Evolutionary conservation across 2,329 filamentous ascomycete species (phyloP), one percentile per base, ranked within the genome.

Genomic region (Sporothrix inflata): DNA sequence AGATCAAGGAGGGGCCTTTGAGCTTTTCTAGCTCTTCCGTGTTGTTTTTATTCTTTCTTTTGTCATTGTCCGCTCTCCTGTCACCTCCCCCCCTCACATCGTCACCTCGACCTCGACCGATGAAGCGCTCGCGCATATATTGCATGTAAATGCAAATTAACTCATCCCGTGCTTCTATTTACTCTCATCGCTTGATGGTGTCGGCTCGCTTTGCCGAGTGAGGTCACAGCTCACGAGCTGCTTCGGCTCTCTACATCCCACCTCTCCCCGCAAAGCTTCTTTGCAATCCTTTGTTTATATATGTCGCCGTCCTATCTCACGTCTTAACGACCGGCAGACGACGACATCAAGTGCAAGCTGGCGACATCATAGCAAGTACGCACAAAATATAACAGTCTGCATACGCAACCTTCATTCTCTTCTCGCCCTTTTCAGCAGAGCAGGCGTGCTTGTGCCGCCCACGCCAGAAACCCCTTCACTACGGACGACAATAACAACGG

Each of bases 231-330:
- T 38, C 45, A 67, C 45, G 45, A 51, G 51, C 49, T 55, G n/a
- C 34, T 30, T 21, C 34, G 12, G 24, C 27, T 27, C 73, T 77
- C 78, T 16, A 24, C 34, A 27, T 27, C 30, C 57, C 57, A 30
- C n/a, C 34, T 24, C 30, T n/a, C 34, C 19, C 30, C 57, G 57
- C 53, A 34, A 57, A 57, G 14, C 24, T 47, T 47, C 45, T 11
- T 77, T 61, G 3, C 55, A 40, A 11, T n/a, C 34, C 63, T 49
- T 66, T 66, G 63, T 66, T 66, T 19, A 66, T 49, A 66, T 49
- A 66, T 49, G 24, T 21, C 42, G 42, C 16, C 63, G 12, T n/a
- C 45, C 61, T 34, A 66, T 49, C 24, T 16, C 61, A 30, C 61
- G 12, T 4, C 40, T 14, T 34, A 42, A 42, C 34, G 14, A 42